phyloP scores from a whole-genome alignment of 495 filamentous ascomycete species.

The Penicillium samsonianum region DNA sequence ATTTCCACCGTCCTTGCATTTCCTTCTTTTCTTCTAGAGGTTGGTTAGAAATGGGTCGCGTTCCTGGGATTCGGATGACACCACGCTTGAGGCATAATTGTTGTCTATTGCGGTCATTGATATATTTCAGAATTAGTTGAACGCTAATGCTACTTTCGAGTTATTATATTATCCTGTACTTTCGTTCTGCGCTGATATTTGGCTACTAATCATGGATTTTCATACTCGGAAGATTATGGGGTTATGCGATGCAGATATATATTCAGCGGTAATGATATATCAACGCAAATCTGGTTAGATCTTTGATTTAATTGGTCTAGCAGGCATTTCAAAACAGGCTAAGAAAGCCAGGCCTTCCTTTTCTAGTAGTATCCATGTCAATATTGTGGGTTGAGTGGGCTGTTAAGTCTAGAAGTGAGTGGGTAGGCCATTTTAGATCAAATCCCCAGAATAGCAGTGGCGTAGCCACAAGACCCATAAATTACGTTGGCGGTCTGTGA shows the following conservation, averaged over 20 bases:
- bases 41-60: no score
- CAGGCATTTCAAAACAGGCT: neutral
- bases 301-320: neutral
- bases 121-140: no score
- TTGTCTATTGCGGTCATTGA: no score
- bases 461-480: slow-evolving; percentile 11
- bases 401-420: slow-evolving; percentile 2
- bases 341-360: neutral
- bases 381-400: slow-evolving; percentile 2
- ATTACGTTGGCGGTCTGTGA: neutral
- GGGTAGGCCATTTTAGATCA: slow-evolving; percentile 1
- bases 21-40: neutral
- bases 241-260: neutral
- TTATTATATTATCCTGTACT: no score
- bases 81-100: no score
- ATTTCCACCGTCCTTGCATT: neutral
- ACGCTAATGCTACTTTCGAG: no score
- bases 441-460: slow-evolving; percentile 3
- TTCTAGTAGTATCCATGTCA: neutral
- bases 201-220: neutral
- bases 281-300: neutral
- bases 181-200: neutral
- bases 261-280: neutral
- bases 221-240: neutral
- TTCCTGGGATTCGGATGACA: no score